Conservation (phyloP, 495 filamentous ascomycete genomes). For the Thermochaetoides thermophila region DNA sequence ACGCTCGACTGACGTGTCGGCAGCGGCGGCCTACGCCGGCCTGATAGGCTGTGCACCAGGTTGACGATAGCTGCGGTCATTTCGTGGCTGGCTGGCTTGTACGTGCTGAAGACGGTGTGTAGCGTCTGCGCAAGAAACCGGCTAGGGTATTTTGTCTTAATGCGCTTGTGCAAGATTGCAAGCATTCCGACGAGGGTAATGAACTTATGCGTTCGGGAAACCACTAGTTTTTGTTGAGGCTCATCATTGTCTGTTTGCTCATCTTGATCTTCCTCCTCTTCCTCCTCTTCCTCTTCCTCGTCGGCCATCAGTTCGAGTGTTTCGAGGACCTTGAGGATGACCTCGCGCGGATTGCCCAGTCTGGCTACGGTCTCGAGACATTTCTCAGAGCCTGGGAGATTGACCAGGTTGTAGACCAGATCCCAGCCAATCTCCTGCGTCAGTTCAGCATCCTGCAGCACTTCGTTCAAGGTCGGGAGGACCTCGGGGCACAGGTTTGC, state of each 20-base stretch:
- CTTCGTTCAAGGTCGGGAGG: conserved; percentile 58
- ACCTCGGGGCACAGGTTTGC: conserved; percentile 66
- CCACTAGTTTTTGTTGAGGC: conserved; percentile 5
- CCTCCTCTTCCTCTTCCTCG: conserved; percentile 21
- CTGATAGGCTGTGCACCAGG: conserved; percentile 59
- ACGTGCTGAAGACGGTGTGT: conserved; percentile 57
- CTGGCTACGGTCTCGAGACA: conserved; percentile 66
- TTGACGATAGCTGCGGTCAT: conserved; percentile 61
- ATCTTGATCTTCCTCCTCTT: conserved; percentile 22
- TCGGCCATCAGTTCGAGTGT: conserved; percentile 40
- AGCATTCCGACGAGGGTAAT: conserved; percentile 66
- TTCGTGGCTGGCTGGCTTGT: conserved; percentile 44
- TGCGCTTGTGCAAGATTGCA: conserved; percentile 68
- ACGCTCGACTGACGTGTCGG: conserved; percentile 55
- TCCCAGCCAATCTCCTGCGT: conserved; percentile 95
- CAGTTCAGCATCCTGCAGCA: conserved; percentile 70
- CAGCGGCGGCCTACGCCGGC: conserved; percentile 55
- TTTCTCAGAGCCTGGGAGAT: conserved; percentile 53
- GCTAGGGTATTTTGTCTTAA: conserved; percentile 81
- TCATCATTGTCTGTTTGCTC: conserved; percentile 8
- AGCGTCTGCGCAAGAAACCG: conserved; percentile 86
- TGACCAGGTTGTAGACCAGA: conserved; percentile 70
- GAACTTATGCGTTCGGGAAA: conserved; percentile 40
- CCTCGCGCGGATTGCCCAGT: conserved; percentile 83
- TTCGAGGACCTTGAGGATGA: conserved; percentile 78